These are phyloP conservation scores for Hypoxylon sp. DNA, from an alignment of 2,329 filamentous ascomycete genomes.

Conservation along the genomic window DNA sequence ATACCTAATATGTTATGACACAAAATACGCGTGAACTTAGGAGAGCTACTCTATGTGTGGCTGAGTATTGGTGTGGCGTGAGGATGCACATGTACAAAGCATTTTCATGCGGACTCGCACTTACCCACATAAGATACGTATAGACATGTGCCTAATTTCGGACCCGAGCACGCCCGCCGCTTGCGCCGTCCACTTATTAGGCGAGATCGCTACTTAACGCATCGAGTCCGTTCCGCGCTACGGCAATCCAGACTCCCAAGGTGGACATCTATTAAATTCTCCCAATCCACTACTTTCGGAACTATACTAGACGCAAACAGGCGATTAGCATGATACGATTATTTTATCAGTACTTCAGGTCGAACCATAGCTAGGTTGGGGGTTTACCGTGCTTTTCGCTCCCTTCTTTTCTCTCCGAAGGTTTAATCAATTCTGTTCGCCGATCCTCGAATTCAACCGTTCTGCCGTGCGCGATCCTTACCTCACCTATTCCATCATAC, in stretches of 20 bases:
- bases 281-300: neutral
- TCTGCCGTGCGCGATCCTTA: conserved; percentile 15
- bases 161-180: neutral
- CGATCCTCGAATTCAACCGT: conserved; percentile 39
- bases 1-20: too few species aligned
- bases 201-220: neutral
- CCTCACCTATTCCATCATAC: neutral
- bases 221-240: conserved; percentile 2
- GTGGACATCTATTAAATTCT: neutral
- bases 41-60: too few species aligned
- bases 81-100: too few species aligned
- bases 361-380: neutral
- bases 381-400: neutral
- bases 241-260: neutral
- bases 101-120: too few species aligned
- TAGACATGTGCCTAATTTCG: neutral
- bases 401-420: neutral
- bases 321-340: neutral
- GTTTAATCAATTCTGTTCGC: conserved; percentile 16
- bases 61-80: too few species aligned
- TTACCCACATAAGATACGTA: neutral
- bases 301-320: neutral
- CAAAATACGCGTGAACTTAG: too few species aligned
- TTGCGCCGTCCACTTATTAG: neutral
- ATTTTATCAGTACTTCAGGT: neutral